These are phyloP conservation scores for Boletellus deceptivus DNA, from an alignment of 1,284 basidiomycete genomes.

Conservation along the genomic window DNA sequence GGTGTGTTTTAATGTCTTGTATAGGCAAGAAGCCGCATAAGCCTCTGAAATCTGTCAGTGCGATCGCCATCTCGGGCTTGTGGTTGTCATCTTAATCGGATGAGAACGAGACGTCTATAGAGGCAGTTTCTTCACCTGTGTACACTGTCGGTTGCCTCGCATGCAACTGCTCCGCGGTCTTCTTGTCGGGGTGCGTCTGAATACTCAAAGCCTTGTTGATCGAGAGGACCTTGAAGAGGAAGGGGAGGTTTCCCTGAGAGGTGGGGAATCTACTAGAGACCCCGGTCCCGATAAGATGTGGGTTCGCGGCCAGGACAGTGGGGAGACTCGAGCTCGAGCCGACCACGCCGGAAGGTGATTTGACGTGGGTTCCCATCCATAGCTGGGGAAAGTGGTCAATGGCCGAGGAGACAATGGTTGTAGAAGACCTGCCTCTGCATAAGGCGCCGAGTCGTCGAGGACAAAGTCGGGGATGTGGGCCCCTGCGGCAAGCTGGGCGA, in stretches of 20 bases:
- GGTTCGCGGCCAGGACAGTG: constrained; percentile 62
- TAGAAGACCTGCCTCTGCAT: constrained; percentile 50
- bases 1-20: constrained; percentile 62
- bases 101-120: constrained; percentile 6
- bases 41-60: constrained; percentile 87
- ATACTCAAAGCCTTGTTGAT: constrained; percentile 96
- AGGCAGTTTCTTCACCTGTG: constrained; percentile 60
- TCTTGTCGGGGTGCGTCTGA: constrained; percentile 96
- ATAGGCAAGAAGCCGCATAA: constrained; percentile 92
- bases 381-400: constrained; percentile 49
- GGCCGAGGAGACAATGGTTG: background rate
- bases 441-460: constrained; percentile 46
- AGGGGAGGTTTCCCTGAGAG: constrained; percentile 76
- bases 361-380: constrained; percentile 99
- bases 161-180: constrained; percentile 78
- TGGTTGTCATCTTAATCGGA: constrained; percentile 72
- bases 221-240: constrained; percentile 91
- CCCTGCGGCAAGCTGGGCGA: constrained; percentile 44
- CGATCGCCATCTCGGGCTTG: constrained; percentile 98
- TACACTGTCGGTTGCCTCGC: constrained; percentile 79
- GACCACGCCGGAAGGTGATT: constrained; percentile 72
- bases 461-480: constrained; percentile 39
- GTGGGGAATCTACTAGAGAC: constrained; percentile 64
- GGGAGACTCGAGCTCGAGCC: constrained; percentile 51
- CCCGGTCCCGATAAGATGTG: constrained; percentile 65